Conservation (phyloP, 192 early-diverging fungal genomes). For the Phlyctochytrium bullatum region DNA sequence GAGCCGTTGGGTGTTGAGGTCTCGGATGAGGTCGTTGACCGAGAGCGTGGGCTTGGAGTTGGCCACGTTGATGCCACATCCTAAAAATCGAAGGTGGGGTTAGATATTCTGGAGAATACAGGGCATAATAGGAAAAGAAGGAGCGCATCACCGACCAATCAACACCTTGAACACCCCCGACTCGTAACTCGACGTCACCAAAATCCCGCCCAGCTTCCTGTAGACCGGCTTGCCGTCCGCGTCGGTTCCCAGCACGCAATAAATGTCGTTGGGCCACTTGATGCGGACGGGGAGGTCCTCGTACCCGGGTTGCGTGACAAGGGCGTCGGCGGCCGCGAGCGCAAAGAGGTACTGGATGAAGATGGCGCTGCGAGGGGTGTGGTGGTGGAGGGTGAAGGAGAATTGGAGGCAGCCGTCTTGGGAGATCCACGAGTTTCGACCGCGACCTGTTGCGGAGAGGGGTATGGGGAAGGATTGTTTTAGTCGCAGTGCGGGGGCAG, state of each 20-base stretch:
- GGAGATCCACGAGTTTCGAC: conserved; percentile 93
- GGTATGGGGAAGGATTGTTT: neutral
- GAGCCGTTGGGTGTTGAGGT: conserved; percentile 49
- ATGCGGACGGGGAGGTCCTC: conserved; percentile 77
- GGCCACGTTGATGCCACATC: conserved; percentile 82
- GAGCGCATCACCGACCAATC: conserved; percentile 59
- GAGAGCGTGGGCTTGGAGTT: conserved; percentile 85
- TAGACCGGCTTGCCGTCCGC: neutral
- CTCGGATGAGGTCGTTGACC: conserved; percentile 71
- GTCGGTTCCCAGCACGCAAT: conserved; percentile 32
- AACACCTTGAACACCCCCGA: conserved; percentile 74
- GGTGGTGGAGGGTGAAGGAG: conserved; percentile 75
- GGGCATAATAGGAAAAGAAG: conserved; percentile 9
- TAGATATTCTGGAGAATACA: neutral
- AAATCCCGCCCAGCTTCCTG: conserved; percentile 84
- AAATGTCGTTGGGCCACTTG: conserved; percentile 99
- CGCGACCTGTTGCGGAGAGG: conserved; percentile 50
- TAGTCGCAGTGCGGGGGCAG: neutral
- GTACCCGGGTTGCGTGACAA: conserved; percentile 67
- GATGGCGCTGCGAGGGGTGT: conserved; percentile 63
- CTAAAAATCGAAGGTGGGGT: conserved; percentile 30
- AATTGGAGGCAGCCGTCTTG: conserved; percentile 88
- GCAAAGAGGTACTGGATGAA: conserved; percentile 95
- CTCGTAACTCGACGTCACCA: conserved; percentile 79
- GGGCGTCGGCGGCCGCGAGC: conserved; percentile 77